Percentiles rank a stretch among this genome's conserved stretches.
These are phyloP conservation scores for Stagonosporopsis rhizophila DNA, from an alignment of 2,329 filamentous ascomycete genomes.

Conservation along the genomic window DNA sequence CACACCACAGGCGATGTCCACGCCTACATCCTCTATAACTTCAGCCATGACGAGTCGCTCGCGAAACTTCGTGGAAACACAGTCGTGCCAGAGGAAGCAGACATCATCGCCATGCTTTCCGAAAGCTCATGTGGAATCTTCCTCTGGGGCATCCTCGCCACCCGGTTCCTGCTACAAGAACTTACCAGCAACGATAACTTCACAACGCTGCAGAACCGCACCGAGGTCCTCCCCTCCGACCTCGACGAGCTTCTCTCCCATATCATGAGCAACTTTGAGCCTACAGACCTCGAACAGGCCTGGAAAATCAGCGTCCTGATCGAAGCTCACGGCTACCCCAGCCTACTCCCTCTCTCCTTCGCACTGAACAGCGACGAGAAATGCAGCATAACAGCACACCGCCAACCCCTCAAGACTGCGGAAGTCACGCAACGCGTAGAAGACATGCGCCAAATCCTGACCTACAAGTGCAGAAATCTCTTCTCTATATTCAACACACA, in stretches of 20 bases:
- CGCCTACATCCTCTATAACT: conserved; percentile 23
- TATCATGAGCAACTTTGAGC: conserved; percentile 33
- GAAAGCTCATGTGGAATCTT: conserved; percentile 38
- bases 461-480: conserved; percentile 29
- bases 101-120: conserved; percentile 29
- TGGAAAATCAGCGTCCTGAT: conserved; percentile 35
- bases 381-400: conserved; percentile 26
- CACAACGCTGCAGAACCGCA: conserved; percentile 29
- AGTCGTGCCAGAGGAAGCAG: conserved; percentile 30
- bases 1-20: conserved; percentile 31
- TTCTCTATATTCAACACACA: conserved; percentile 32
- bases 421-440: conserved; percentile 28
- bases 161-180: conserved; percentile 31
- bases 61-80: conserved; percentile 31
- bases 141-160: conserved; percentile 37
- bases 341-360: conserved; percentile 34
- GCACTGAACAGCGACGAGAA: conserved; percentile 31
- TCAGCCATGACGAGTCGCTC: conserved; percentile 29
- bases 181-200: conserved; percentile 32
- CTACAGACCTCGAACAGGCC: conserved; percentile 26
- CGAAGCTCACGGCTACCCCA: conserved; percentile 30
- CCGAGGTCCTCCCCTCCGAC: conserved; percentile 33
- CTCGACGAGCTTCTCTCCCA: conserved; percentile 36
- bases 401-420: conserved; percentile 25
- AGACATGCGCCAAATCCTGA: conserved; percentile 27